Evolutionary conservation across 257 asterid genomes (phyloP).

Genomic region (Primulina tabacum): DNA sequence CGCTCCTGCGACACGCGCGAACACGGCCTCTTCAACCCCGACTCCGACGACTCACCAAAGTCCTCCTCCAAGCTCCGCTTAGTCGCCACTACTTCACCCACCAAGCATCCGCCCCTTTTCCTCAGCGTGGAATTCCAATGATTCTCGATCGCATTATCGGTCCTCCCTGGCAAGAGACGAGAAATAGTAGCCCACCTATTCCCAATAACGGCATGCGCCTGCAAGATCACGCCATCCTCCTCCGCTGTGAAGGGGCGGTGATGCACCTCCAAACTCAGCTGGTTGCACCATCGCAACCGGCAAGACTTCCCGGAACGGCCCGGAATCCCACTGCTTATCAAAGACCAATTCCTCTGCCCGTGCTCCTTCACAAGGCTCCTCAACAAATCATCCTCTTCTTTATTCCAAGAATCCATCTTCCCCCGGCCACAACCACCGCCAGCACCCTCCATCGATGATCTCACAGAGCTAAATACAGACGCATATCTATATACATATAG

Average conservation of each 20-base stretch:
- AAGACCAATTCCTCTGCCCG: slow-evolving; percentile 72
- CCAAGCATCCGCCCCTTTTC: slow-evolving; percentile 21
- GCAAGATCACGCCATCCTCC: slow-evolving; percentile 47
- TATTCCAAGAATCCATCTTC: slow-evolving; percentile 55
- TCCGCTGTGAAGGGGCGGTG: slow-evolving; percentile 56
- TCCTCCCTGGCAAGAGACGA: slow-evolving; percentile 54
- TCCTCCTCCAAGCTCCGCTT: slow-evolving; percentile 31
- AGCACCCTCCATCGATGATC: slow-evolving; percentile 1
- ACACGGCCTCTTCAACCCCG: slow-evolving; percentile 37
- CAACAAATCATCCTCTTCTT: slow-evolving; percentile 50
- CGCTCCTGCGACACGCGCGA: slow-evolving; percentile 43
- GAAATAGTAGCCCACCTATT: slow-evolving; percentile 68
- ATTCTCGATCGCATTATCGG: slow-evolving; percentile 63
- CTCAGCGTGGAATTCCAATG: slow-evolving; percentile 68
- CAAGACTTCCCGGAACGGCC: slow-evolving; percentile 71
- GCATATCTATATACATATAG: neutral
- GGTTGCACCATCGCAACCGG: slow-evolving; percentile 78
- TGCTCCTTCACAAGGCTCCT: slow-evolving; percentile 47
- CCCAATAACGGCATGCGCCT: slow-evolving; percentile 53
- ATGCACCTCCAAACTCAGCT: slow-evolving; percentile 61
- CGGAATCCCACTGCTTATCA: slow-evolving; percentile 55
- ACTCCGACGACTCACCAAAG: slow-evolving; percentile 33
- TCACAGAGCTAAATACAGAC: neutral
- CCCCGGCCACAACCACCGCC: slow-evolving; percentile 15
- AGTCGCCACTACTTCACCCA: slow-evolving; percentile 12